A percentile compares a stretch with the other conserved stretches of the same genome.
These are phyloP conservation scores for Magnolia officinalis DNA, from an alignment of 164 flowering plant species.

Conservation along the genomic window DNA sequence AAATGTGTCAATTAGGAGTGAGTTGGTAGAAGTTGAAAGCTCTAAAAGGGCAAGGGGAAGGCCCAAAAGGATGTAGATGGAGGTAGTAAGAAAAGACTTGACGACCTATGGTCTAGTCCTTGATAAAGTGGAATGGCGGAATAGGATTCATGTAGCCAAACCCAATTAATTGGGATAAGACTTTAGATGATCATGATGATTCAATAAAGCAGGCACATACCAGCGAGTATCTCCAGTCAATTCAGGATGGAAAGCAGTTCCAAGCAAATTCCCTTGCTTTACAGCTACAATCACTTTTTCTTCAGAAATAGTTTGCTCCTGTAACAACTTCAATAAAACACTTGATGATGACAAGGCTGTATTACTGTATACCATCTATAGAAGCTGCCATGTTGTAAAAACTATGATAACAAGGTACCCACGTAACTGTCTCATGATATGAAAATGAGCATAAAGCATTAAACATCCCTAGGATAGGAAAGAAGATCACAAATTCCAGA, in stretches of 20 bases:
- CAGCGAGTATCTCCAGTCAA: conserved; percentile 89
- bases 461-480: not conserved
- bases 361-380: not conserved
- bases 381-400: not conserved
- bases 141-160: not conserved
- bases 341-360: not conserved
- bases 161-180: not conserved
- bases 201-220: conserved; percentile 27
- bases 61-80: too few relatives aligned
- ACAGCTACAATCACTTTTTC: conserved; percentile 85
- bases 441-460: not conserved
- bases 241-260: conserved; percentile 95
- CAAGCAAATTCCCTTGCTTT: conserved; percentile 86
- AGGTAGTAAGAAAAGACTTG: too few relatives aligned
- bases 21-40: too few relatives aligned
- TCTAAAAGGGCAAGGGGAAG: too few relatives aligned
- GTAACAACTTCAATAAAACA: conserved; percentile 8
- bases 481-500: not conserved
- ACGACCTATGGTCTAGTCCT: too few relatives aligned
- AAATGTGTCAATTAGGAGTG: too few relatives aligned
- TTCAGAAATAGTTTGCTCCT: conserved; percentile 42
- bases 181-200: not conserved
- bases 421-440: not conserved
- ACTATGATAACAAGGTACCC: not conserved
- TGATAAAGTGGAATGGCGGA: too few relatives aligned